A percentile compares a stretch with the other conserved stretches of the same genome.
Evolutionary conservation across 2,329 filamentous ascomycete species (phyloP).

Genomic region (Aspergillus aculeatus): DNA sequence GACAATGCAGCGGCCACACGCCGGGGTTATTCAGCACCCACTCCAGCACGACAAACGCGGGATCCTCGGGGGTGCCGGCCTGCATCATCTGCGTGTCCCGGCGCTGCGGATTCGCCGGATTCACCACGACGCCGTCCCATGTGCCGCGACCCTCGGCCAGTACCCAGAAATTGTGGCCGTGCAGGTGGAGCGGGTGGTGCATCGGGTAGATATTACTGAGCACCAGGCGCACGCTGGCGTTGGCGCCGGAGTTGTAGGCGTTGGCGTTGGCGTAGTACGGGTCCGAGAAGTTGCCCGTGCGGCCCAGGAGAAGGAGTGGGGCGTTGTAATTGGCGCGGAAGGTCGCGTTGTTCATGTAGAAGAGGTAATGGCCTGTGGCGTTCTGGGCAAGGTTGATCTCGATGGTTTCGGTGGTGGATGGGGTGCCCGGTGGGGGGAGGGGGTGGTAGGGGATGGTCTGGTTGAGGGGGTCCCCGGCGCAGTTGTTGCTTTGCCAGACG

Average conservation of each 20-base stretch:
- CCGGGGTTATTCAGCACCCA: slow-evolving; percentile 42
- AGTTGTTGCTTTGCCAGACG: neutral
- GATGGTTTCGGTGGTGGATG: slow-evolving; percentile 21
- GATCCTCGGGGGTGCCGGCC: slow-evolving; percentile 37
- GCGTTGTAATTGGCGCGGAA: slow-evolving; percentile 42
- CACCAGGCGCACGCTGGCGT: neutral
- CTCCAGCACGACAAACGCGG: slow-evolving; percentile 62
- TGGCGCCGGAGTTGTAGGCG: neutral
- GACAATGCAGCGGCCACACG: slow-evolving; percentile 71
- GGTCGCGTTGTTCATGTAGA: slow-evolving; percentile 26
- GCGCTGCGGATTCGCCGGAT: slow-evolving; percentile 54
- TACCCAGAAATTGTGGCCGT: slow-evolving; percentile 14
- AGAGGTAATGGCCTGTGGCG: slow-evolving; percentile 24
- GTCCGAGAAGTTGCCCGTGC: slow-evolving; percentile 33
- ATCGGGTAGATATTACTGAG: neutral
- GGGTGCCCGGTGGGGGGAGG: slow-evolving; percentile 14
- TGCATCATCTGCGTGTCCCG: slow-evolving; percentile 66
- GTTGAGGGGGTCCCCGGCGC: slow-evolving; percentile 15
- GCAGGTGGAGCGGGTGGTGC: slow-evolving; percentile 9
- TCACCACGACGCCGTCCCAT: neutral
- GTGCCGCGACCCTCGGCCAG: neutral
- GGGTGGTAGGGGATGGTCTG: slow-evolving; percentile 23
- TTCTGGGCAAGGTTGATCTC: slow-evolving; percentile 25
- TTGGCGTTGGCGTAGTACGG: slow-evolving; percentile 12
- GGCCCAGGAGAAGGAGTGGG: slow-evolving; percentile 36